Conservation (phyloP, 2,329 filamentous ascomycete species). For the Verticillium tricorpus region DNA sequence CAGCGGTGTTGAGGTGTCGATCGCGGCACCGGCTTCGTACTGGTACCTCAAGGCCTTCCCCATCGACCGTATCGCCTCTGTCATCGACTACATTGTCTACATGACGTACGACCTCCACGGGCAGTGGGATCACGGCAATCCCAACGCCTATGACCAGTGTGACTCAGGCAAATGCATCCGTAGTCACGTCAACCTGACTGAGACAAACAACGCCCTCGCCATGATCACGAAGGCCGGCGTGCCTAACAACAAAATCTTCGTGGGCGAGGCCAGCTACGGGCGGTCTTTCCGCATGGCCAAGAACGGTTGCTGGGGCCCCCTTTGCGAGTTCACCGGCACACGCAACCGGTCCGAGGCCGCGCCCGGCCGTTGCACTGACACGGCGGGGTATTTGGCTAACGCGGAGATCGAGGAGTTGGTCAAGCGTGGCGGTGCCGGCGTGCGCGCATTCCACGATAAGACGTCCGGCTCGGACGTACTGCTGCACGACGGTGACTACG, state of each 20-base stretch:
- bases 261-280: too few species aligned
- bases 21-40: too few species aligned
- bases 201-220: too few species aligned
- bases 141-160: slow-evolving; percentile 6
- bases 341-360: slow-evolving; percentile 6
- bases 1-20: too few species aligned
- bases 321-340: too few species aligned
- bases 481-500: neutral
- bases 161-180: too few species aligned
- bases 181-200: too few species aligned
- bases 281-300: too few species aligned
- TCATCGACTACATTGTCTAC: slow-evolving; percentile 28
- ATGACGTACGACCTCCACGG: slow-evolving; percentile 30
- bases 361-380: slow-evolving; percentile 21
- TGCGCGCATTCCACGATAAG: neutral
- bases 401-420: slow-evolving; percentile 21
- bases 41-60: too few species aligned
- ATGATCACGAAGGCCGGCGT: too few species aligned
- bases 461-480: neutral
- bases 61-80: slow-evolving; percentile 16
- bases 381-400: slow-evolving; percentile 24
- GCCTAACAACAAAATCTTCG: too few species aligned
- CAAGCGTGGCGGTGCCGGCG: neutral
- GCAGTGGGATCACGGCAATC: slow-evolving; percentile 18
- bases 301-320: too few species aligned